phyloP scores from a whole-genome alignment of 768 basidiomycete genomes.

The Pluteus cervinus region DNA sequence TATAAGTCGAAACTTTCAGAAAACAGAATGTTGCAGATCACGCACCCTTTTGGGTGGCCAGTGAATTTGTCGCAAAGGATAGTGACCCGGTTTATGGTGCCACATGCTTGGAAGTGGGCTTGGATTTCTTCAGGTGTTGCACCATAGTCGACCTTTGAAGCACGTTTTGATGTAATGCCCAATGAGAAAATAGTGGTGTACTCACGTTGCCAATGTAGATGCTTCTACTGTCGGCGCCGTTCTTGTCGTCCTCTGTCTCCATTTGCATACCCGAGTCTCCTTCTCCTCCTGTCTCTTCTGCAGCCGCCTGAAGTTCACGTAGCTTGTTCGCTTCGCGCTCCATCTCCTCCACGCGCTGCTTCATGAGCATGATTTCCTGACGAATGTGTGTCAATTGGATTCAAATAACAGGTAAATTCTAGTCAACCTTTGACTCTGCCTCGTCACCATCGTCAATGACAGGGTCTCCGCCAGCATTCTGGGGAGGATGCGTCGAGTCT shows the following conservation, averaged over 20 bases:
- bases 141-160: slow-evolving; percentile 84
- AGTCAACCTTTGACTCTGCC: slow-evolving; percentile 51
- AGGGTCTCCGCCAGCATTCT: slow-evolving; percentile 27
- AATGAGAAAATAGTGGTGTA: slow-evolving; percentile 13
- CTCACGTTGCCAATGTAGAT: slow-evolving; percentile 95
- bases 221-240: slow-evolving; percentile 77
- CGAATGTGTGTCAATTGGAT: slow-evolving; percentile 12
- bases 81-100: slow-evolving; percentile 97
- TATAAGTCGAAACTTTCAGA: slow-evolving; percentile 2
- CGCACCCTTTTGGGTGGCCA: slow-evolving; percentile 95
- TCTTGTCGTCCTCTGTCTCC: slow-evolving; percentile 83
- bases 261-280: slow-evolving; percentile 47
- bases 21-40: slow-evolving; percentile 4
- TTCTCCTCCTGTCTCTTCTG: slow-evolving; percentile 49
- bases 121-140: slow-evolving; percentile 99
- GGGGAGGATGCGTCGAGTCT: slow-evolving; percentile 35
- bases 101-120: slow-evolving; percentile 94
- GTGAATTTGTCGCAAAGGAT: slow-evolving; percentile 99
- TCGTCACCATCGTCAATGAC: slow-evolving; percentile 57
- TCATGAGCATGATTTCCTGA: slow-evolving; percentile 89
- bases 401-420: slow-evolving; percentile 5
- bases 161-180: slow-evolving; percentile 6
- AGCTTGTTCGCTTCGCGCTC: slow-evolving; percentile 85
- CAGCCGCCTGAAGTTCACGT: slow-evolving; percentile 79
- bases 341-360: slow-evolving; percentile 90